A percentile compares a stretch with the other conserved stretches of the same genome.
Evolutionary conservation across 2,329 filamentous ascomycete genomes (phyloP).

Genomic region (Aspergillus oerlinghausenensis): DNA sequence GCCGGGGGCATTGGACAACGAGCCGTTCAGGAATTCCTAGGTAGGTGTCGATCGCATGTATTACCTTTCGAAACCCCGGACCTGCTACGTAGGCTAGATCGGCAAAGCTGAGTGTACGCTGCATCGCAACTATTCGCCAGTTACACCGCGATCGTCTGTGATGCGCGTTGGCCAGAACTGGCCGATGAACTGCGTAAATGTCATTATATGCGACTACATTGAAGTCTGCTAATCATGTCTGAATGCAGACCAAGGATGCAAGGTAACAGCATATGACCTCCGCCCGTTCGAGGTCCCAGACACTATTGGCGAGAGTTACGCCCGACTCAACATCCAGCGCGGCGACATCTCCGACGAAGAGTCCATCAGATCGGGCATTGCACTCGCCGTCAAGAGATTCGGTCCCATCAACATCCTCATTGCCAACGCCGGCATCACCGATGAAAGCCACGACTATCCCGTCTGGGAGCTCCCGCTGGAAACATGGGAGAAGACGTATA

Average conservation of each 20-base stretch:
- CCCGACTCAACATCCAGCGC: slow-evolving; percentile 38
- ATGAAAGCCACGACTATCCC: slow-evolving; percentile 45
- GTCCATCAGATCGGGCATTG: slow-evolving; percentile 40
- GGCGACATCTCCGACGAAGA: slow-evolving; percentile 48
- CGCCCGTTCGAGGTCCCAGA: slow-evolving; percentile 31
- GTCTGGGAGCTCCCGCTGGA: slow-evolving; percentile 51
- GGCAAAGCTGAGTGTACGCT: too few relatives aligned
- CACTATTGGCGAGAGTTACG: slow-evolving; percentile 22
- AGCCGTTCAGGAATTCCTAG: slow-evolving; percentile 50
- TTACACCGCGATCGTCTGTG: too few relatives aligned
- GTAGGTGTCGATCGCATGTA: slow-evolving; percentile 31
- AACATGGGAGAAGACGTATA: slow-evolving; percentile 51
- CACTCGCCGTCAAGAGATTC: slow-evolving; percentile 41
- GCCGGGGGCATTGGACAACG: slow-evolving; percentile 49
- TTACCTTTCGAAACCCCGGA: not conserved
- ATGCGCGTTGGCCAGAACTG: too few relatives aligned
- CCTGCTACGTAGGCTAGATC: not conserved
- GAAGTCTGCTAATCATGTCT: too few relatives aligned
- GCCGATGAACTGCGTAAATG: not conserved
- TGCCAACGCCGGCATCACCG: slow-evolving; percentile 51
- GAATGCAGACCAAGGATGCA: slow-evolving; percentile 45
- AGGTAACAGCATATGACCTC: slow-evolving; percentile 51
- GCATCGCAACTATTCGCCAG: too few relatives aligned
- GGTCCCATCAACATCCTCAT: slow-evolving; percentile 51
- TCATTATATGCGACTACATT: not conserved